Percentiles rank a stretch among this genome's conserved stretches.
Evolutionary conservation across 2,329 filamentous ascomycete species (phyloP).

Genomic region (Colletotrichum noveboracense): DNA sequence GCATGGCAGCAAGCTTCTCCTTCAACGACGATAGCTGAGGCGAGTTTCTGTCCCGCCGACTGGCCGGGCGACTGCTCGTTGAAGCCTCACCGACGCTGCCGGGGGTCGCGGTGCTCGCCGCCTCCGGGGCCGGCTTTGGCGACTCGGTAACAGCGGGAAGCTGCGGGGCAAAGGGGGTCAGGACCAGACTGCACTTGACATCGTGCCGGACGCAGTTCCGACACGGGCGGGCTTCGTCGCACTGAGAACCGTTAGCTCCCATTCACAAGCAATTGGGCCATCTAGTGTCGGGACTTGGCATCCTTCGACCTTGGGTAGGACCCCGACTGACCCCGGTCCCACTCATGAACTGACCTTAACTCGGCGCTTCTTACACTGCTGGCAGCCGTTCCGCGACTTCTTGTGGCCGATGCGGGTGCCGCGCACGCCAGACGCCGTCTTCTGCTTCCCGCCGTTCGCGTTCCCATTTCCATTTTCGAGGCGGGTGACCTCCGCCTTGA

Average conservation of each 20-base stretch:
- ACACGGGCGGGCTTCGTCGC: constrained; percentile 15
- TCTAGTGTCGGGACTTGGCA: background rate
- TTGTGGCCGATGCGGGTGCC: constrained; percentile 19
- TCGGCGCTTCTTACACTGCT: constrained; percentile 19
- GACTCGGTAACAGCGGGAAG: constrained; percentile 7
- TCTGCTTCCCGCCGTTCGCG: background rate
- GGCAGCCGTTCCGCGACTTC: constrained; percentile 18
- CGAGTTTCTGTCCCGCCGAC: background rate
- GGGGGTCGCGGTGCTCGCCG: constrained; percentile 5
- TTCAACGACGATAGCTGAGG: constrained; percentile 7
- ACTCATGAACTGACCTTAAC: constrained; percentile 9
- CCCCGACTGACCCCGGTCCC: background rate
- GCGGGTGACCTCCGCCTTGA: constrained; percentile 4
- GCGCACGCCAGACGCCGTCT: background rate
- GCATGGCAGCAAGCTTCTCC: constrained; percentile 13
- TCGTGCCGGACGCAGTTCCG: constrained; percentile 16
- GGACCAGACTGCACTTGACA: constrained; percentile 15
- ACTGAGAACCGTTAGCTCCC: constrained; percentile 2
- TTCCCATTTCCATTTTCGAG: background rate
- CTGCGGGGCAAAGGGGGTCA: background rate
- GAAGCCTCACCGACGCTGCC: constrained; percentile 1
- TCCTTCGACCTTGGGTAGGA: background rate
- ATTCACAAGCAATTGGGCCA: background rate
- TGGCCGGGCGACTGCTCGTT: background rate
- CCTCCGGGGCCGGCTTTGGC: background rate